Evolutionary conservation across 2,329 filamentous ascomycete genomes (phyloP).

Genomic region (Allantophomopsis lycopodina): DNA sequence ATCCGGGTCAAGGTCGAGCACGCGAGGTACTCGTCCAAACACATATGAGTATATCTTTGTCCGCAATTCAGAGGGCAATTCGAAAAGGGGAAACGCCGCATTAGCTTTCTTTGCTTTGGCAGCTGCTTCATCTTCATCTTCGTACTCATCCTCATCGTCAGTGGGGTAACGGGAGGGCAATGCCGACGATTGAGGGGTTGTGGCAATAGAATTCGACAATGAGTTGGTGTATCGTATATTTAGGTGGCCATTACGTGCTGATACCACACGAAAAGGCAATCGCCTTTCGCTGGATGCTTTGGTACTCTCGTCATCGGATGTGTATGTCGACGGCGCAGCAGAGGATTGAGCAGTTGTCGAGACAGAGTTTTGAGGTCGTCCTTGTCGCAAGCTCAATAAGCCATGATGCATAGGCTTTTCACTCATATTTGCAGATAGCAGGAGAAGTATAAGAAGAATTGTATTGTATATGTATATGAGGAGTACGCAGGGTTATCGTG

Average conservation of each 20-base stretch:
- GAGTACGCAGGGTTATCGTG: too few relatives aligned
- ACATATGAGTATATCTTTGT: slow-evolving; percentile 53
- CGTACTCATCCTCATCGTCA: slow-evolving; percentile 9
- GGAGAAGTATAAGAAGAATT: too few relatives aligned
- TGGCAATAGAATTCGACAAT: not conserved
- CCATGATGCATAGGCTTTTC: too few relatives aligned
- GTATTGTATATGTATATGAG: too few relatives aligned
- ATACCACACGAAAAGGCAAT: too few relatives aligned
- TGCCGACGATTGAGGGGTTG: slow-evolving; percentile 5
- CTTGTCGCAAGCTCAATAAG: too few relatives aligned
- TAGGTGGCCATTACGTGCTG: too few relatives aligned
- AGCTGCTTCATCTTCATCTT: slow-evolving; percentile 8
- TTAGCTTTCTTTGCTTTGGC: too few relatives aligned
- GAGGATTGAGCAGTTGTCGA: slow-evolving; percentile 5
- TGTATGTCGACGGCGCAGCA: slow-evolving; percentile 10
- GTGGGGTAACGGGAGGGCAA: slow-evolving; percentile 13
- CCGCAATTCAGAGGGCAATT: slow-evolving; percentile 56
- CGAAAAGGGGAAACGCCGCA: slow-evolving; percentile 47
- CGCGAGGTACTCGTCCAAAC: slow-evolving; percentile 35
- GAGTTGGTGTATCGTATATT: too few relatives aligned
- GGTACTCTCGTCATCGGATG: slow-evolving; percentile 12
- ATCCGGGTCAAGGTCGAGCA: slow-evolving; percentile 52
- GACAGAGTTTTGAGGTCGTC: too few relatives aligned
- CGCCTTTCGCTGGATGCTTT: too few relatives aligned
- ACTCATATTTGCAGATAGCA: too few relatives aligned